phyloP scores from a whole-genome alignment of 768 basidiomycete species.

The Russula abietina region DNA sequence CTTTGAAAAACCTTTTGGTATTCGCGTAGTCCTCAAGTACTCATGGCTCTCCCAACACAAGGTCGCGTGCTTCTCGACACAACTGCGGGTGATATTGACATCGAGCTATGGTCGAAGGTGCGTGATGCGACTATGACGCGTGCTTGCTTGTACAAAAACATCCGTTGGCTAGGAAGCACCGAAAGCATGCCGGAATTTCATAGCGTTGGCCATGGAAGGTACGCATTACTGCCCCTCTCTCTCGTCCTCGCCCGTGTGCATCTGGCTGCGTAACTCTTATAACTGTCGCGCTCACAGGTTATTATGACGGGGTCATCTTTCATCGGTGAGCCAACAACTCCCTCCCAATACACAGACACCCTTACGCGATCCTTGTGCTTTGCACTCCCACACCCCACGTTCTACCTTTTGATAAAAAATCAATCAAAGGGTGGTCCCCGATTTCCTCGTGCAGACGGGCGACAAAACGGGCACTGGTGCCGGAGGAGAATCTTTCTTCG shows the following conservation, averaged over 20 bases:
- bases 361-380: not conserved
- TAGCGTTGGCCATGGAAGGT: slow-evolving; percentile 88
- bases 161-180: slow-evolving; percentile 72
- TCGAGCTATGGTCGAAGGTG: slow-evolving; percentile 92
- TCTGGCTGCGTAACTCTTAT: not conserved
- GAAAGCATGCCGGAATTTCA: slow-evolving; percentile 87
- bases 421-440: slow-evolving; percentile 68
- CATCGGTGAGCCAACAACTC: slow-evolving; percentile 52
- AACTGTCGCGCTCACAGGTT: slow-evolving; percentile 41
- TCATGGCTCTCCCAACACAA: slow-evolving; percentile 78
- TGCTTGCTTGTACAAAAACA: not conserved
- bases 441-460: slow-evolving; percentile 92
- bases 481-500: slow-evolving; percentile 93
- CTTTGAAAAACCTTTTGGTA: not conserved
- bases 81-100: slow-evolving; percentile 80
- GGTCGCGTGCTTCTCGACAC: slow-evolving; percentile 87
- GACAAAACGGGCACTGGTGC: slow-evolving; percentile 87
- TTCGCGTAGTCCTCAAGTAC: not conserved
- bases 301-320: slow-evolving; percentile 94
- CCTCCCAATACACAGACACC: not conserved
- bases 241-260: not conserved
- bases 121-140: not conserved
- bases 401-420: too few species aligned
- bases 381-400: not conserved
- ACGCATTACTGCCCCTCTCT: not conserved